Evolutionary conservation across 1,139 yeast species (phyloP).

Genomic region (Hemisphaericaspora xylofermentans): DNA sequence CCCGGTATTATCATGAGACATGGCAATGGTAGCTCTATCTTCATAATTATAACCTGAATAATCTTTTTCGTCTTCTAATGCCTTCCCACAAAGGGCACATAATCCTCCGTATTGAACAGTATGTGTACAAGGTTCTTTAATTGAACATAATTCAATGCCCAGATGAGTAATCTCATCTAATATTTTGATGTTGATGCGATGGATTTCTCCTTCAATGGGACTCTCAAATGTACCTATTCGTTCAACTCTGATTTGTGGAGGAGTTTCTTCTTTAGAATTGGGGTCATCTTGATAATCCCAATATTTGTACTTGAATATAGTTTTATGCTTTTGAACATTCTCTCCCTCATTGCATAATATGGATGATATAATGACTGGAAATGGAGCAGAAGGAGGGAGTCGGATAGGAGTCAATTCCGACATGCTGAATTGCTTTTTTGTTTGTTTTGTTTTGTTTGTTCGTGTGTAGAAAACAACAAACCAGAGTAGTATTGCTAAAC

Average conservation of each 20-base stretch:
- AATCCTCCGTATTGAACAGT: slow-evolving; percentile 95
- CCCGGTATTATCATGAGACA: slow-evolving; percentile 90
- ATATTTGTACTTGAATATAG: slow-evolving; percentile 62
- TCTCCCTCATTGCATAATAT: slow-evolving; percentile 48
- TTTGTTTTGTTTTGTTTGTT: slow-evolving; percentile 1
- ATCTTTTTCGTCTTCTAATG: slow-evolving; percentile 79
- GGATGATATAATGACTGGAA: slow-evolving; percentile 65
- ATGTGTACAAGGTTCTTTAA: slow-evolving; percentile 86
- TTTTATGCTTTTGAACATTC: slow-evolving; percentile 49
- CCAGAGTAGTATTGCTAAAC: not conserved
- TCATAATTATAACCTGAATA: slow-evolving; percentile 71
- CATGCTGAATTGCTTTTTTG: slow-evolving; percentile 16
- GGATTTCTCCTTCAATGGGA: slow-evolving; percentile 74
- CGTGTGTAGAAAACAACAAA: not conserved
- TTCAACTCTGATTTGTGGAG: slow-evolving; percentile 53
- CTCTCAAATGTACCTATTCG: slow-evolving; percentile 73
- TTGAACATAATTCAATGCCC: slow-evolving; percentile 50
- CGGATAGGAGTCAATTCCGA: slow-evolving; percentile 36
- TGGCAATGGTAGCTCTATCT: slow-evolving; percentile 79
- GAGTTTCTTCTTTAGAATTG: slow-evolving; percentile 42
- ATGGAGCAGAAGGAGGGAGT: slow-evolving; percentile 60
- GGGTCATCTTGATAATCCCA: slow-evolving; percentile 68
- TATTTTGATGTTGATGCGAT: slow-evolving; percentile 46
- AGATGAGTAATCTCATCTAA: slow-evolving; percentile 62
- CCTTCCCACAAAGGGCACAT: slow-evolving; percentile 90